A percentile compares a stretch with the other conserved stretches of the same genome.
phyloP scores from a whole-genome alignment of 2,329 filamentous ascomycete genomes.

The Onygenales sp. region DNA sequence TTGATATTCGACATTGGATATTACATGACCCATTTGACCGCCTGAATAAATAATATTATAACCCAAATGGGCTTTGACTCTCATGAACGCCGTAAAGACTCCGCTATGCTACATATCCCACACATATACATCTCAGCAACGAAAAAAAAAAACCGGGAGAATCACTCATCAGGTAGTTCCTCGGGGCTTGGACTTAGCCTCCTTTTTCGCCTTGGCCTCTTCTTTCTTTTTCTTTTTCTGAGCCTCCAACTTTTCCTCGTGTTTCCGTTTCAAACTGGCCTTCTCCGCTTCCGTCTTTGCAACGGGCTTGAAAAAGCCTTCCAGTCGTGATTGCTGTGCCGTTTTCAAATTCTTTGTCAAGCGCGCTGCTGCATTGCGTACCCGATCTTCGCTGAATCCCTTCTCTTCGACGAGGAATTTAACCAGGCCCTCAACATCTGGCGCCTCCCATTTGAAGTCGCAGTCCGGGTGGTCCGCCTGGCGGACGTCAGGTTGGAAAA shows the following conservation, averaged over 20 bases:
- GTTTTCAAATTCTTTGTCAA: conserved; percentile 86
- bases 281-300: conserved; percentile 83
- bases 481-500: conserved; percentile 83
- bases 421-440: conserved; percentile 81
- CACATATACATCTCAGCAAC: neutral
- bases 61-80: neutral
- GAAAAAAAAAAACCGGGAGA: neutral
- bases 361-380: conserved; percentile 66
- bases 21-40: neutral
- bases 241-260: conserved; percentile 82
- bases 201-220: conserved; percentile 91
- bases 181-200: conserved; percentile 76
- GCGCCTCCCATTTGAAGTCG: conserved; percentile 96
- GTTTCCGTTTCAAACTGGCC: conserved; percentile 78
- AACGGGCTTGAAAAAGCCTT: conserved; percentile 93
- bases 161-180: conserved; percentile 39
- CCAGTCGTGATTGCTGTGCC: conserved; percentile 79
- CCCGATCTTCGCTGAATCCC: conserved; percentile 92
- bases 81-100: neutral
- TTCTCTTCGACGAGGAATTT: conserved; percentile 89
- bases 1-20: too few relatives aligned
- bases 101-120: neutral
- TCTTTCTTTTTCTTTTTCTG: conserved; percentile 94
- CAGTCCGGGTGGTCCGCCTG: conserved; percentile 74
- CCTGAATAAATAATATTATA: neutral